These are phyloP conservation scores for Pseudodiploospora longispora DNA, from an alignment of 2,329 filamentous ascomycete genomes.

Conservation along the genomic window DNA sequence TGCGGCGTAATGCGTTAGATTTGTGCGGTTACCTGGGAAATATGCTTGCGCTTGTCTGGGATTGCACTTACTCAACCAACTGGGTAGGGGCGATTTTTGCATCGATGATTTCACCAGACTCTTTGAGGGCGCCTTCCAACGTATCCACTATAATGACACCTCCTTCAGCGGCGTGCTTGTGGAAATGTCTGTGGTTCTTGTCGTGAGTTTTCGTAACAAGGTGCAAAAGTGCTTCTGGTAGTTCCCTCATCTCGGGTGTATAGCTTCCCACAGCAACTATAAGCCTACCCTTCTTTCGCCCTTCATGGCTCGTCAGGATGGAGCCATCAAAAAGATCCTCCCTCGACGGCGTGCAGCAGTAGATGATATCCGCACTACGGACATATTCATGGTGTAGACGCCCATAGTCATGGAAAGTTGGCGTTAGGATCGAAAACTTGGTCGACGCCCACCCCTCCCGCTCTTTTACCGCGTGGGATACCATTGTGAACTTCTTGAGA, in stretches of 20 bases:
- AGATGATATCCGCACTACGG: slow-evolving; percentile 68
- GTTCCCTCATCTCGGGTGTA: slow-evolving; percentile 68
- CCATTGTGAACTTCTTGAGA: slow-evolving; percentile 38
- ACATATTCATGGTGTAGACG: slow-evolving; percentile 65
- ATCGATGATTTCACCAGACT: slow-evolving; percentile 80
- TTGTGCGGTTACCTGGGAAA: not conserved
- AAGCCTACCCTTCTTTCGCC: slow-evolving; percentile 60
- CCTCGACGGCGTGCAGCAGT: slow-evolving; percentile 76
- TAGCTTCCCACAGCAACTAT: slow-evolving; percentile 66
- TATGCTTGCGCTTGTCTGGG: not conserved
- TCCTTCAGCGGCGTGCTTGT: slow-evolving; percentile 57
- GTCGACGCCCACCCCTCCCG: slow-evolving; percentile 55
- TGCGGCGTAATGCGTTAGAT: slow-evolving; percentile 18
- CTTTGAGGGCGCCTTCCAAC: slow-evolving; percentile 68
- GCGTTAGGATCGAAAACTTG: slow-evolving; percentile 63
- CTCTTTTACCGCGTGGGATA: slow-evolving; percentile 36
- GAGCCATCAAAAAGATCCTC: slow-evolving; percentile 66
- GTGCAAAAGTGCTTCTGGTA: slow-evolving; percentile 67
- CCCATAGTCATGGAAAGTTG: slow-evolving; percentile 58
- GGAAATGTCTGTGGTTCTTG: slow-evolving; percentile 48
- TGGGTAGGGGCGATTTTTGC: slow-evolving; percentile 65
- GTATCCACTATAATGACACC: slow-evolving; percentile 67
- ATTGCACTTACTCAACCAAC: slow-evolving; percentile 61
- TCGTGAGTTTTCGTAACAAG: slow-evolving; percentile 47
- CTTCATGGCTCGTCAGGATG: slow-evolving; percentile 65